Conservation (phyloP, 2,329 filamentous ascomycete genomes). For the Beauveria pseudobassiana region DNA sequence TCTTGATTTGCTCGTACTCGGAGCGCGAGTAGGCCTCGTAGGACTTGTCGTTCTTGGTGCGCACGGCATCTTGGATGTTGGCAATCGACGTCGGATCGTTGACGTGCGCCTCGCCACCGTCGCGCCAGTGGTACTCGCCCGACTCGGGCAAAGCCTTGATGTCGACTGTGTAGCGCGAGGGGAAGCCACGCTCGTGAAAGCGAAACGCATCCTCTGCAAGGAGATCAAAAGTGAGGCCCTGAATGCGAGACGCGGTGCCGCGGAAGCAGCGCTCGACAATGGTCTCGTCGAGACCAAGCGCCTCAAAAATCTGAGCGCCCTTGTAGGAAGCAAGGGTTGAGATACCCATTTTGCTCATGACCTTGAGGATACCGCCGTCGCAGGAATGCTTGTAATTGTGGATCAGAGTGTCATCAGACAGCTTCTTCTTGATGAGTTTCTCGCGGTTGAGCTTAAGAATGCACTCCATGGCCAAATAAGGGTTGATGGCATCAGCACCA, state of each 20-base stretch:
- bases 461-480: conserved; percentile 92
- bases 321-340: conserved; percentile 95
- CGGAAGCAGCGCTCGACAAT: conserved; percentile 94
- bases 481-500: conserved; percentile 88
- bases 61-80: conserved; percentile 93
- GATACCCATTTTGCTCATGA: conserved; percentile 99
- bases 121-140: conserved; percentile 97
- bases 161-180: conserved; percentile 66
- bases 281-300: conserved; percentile 82
- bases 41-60: conserved; percentile 96
- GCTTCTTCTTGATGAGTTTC: conserved; percentile 83
- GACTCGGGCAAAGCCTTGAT: conserved; percentile 81
- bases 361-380: conserved; percentile 93
- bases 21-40: conserved; percentile 93
- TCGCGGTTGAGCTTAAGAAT: conserved; percentile 95
- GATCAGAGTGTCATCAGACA: conserved; percentile 74
- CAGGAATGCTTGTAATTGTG: conserved; percentile 96
- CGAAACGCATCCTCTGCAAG: conserved; percentile 93
- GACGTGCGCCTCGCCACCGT: conserved; percentile 89
- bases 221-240: conserved; percentile 85
- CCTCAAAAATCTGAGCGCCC: conserved; percentile 96
- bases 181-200: conserved; percentile 90
- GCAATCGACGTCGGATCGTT: conserved; percentile 93
- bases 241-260: conserved; percentile 88
- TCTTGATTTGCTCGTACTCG: conserved; percentile 94